Evolutionary conservation across 2,329 filamentous ascomycete species (phyloP), one percentile per base, ranked within the genome.

Genomic region (Triangularia setosa): DNA sequence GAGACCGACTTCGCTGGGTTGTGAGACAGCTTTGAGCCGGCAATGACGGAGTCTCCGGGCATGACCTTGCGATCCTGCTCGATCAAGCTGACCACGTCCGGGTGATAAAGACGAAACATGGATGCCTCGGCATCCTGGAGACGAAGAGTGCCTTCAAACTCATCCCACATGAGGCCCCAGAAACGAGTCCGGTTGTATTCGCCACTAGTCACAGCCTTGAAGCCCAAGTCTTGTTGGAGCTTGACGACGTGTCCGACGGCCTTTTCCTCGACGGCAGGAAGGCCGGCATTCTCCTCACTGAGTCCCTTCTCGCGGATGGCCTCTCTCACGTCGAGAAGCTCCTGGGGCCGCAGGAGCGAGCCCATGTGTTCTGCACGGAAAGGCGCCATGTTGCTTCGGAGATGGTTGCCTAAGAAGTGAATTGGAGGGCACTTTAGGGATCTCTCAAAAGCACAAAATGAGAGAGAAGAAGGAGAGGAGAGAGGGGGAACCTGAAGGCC

Each of bases 201-300:
- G 73, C 90, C 90, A 69, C 88, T 88, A 52, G 84, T 90, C 63
- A 92, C 81, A 25, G 84, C 86, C 66, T 85, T 84, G 73, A 89
- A 84, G 56, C 89, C 87, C 1, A 90, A 80, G 63, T 88, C 83
- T 62, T 83, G 82, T 79, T 93, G 90, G 65, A 88, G 79, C 73
- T 87, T 83, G 62, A 92, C 87, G 24, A 91, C 85, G 11, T 90
- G 81, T 54, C 82, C 83, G 68, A 92, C 85, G 35, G 88, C 82
- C 73, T 84, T 82, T 71, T 88, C 84, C 76, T 93, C 90, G 24
- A 89, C 76, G 1, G 80, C 79, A 1, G 78, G 78, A 9, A 93
- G 82, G 2, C 79, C 79, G 27, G 79, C 81, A 65, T 88, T 82
- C n/a, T 84, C 79, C 58, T 80, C 73, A 7, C 80, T 77, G 52